phyloP scores from a whole-genome alignment of 345 rosid genomes.

The Abelmoschus esculentus region DNA sequence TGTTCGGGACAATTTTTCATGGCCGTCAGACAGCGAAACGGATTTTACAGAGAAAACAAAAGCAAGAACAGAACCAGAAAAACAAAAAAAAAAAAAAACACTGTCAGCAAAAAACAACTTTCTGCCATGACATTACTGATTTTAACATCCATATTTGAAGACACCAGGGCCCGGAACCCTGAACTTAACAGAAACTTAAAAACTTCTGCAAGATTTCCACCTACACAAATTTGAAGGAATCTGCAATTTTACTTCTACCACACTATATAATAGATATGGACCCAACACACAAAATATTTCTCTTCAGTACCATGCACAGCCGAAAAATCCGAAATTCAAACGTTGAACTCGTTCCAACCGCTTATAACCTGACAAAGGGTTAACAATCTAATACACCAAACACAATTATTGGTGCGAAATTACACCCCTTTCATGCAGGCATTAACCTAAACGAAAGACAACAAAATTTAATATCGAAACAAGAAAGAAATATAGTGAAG shows the following conservation, averaged over 20 bases:
- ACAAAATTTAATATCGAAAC: too few species aligned
- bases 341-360: not conserved
- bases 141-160: conserved; percentile 7
- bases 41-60: conserved; percentile 9
- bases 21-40: conserved; percentile 23
- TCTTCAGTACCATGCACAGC: not conserved
- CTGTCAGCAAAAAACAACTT: not conserved
- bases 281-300: conserved; percentile 1
- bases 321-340: conserved; percentile 1
- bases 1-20: conserved; percentile 19
- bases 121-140: conserved; percentile 3
- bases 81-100: not conserved
- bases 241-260: conserved; percentile 10
- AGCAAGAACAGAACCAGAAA: conserved; percentile 11
- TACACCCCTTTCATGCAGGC: not conserved
- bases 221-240: conserved; percentile 8
- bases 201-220: conserved; percentile 11
- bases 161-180: conserved; percentile 35
- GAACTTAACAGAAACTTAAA: conserved; percentile 18
- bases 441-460: too few species aligned
- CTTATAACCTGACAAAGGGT: not conserved
- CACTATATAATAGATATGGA: conserved; percentile 8
- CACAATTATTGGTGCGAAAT: not conserved
- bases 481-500: too few species aligned
- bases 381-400: not conserved